Evolutionary conservation across 495 filamentous ascomycete species (phyloP).

Genomic region (Tuber borchii): DNA sequence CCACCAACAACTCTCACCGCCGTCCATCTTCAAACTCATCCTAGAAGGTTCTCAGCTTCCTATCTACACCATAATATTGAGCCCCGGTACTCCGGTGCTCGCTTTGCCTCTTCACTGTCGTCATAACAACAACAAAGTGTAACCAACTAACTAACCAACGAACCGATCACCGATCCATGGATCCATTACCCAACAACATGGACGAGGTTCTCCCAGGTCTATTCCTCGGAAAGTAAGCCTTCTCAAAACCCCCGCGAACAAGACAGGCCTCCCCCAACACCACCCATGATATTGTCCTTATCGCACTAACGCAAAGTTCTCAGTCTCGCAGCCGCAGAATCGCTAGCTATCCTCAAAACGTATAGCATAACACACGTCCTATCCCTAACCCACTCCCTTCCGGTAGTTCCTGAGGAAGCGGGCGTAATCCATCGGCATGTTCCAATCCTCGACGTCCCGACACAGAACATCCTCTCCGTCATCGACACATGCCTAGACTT

Average conservation of each 20-base stretch:
- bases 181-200: conserved; percentile 7
- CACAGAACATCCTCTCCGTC: conserved; percentile 20
- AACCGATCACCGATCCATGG: background rate
- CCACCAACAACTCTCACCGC: background rate
- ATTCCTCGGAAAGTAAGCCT: conserved; percentile 24
- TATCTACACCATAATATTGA: background rate
- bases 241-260: background rate
- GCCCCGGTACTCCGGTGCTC: background rate
- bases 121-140: background rate
- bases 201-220: conserved; percentile 35
- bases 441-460: conserved; percentile 25
- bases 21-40: background rate
- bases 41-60: background rate
- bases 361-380: conserved; percentile 25
- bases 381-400: conserved; percentile 30
- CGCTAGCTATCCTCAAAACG: conserved; percentile 17
- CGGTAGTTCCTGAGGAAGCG: conserved; percentile 11
- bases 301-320: no score
- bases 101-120: background rate
- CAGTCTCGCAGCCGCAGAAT: conserved; percentile 30
- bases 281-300: background rate
- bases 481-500: conserved; percentile 15
- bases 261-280: background rate
- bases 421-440: conserved; percentile 20
- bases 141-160: background rate